These are phyloP conservation scores for Lentithecium fluviatile DNA, from an alignment of 495 filamentous ascomycete species.

Conservation along the genomic window DNA sequence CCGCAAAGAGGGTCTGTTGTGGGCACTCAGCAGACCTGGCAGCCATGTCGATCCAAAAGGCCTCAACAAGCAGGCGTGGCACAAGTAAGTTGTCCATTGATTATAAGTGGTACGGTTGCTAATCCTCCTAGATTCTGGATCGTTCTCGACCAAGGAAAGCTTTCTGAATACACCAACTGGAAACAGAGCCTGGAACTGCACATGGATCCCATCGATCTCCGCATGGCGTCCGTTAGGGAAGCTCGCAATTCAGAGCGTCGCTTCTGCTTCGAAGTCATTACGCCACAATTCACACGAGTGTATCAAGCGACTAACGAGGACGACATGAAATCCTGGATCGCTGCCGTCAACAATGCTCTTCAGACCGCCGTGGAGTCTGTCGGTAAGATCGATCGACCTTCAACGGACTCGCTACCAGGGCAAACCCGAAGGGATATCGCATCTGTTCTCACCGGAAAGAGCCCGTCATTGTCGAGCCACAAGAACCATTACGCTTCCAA, in stretches of 20 bases:
- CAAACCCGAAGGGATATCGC: conserved; percentile 78
- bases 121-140: conserved; percentile 80
- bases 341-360: conserved; percentile 93
- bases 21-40: conserved; percentile 89
- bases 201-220: conserved; percentile 96
- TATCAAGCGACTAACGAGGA: conserved; percentile 98
- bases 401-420: conserved; percentile 41
- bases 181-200: conserved; percentile 95
- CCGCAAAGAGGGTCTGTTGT: conserved; percentile 88
- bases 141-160: conserved; percentile 89
- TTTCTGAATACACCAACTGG: conserved; percentile 99
- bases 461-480: conserved; percentile 65
- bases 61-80: conserved; percentile 96
- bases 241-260: conserved; percentile 89
- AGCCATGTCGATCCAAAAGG: conserved; percentile 93
- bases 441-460: conserved; percentile 92
- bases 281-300: conserved; percentile 91
- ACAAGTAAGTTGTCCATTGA: conserved; percentile 72
- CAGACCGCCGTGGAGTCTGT: conserved; percentile 91
- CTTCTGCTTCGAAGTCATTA: conserved; percentile 99
- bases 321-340: conserved; percentile 96
- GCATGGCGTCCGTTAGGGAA: conserved; percentile 94
- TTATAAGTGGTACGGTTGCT: conserved; percentile 1
- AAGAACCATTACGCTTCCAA: conserved; percentile 56
- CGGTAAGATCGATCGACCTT: conserved; percentile 51